These are phyloP conservation scores for Fusarium sororula DNA, from an alignment of 2,329 filamentous ascomycete species.

Conservation along the genomic window DNA sequence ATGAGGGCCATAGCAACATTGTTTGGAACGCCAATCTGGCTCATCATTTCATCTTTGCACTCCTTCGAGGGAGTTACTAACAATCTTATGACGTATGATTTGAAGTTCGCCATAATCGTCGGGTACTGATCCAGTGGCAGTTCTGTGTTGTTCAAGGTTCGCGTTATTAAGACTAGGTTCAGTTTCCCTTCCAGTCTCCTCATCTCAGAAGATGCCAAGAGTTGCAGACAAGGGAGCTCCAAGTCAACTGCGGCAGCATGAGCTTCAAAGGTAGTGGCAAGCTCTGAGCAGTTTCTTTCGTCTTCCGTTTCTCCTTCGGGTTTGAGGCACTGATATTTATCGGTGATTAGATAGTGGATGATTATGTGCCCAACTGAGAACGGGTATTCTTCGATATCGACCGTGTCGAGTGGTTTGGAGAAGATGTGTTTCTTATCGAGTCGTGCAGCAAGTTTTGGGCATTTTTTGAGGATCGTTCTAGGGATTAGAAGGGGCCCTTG, in stretches of 20 bases:
- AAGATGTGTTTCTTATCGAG: background rate
- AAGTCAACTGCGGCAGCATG: background rate
- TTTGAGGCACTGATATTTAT: background rate
- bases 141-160: too few relatives aligned
- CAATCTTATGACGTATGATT: fast-evolving
- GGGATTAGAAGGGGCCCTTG: background rate
- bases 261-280: background rate
- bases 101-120: background rate
- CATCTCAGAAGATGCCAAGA: background rate
- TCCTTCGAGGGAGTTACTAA: background rate
- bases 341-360: background rate
- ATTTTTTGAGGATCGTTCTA: background rate
- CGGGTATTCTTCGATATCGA: background rate
- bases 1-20: background rate
- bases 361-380: background rate
- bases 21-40: background rate
- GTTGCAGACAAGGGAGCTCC: background rate
- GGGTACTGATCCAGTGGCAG: too few relatives aligned
- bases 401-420: background rate
- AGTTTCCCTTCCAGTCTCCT: background rate
- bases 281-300: background rate
- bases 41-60: background rate
- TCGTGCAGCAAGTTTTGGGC: background rate
- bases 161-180: too few relatives aligned
- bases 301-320: background rate